phyloP scores from a whole-genome alignment of 2,329 filamentous ascomycete species.

The Colletotrichum sp. region DNA sequence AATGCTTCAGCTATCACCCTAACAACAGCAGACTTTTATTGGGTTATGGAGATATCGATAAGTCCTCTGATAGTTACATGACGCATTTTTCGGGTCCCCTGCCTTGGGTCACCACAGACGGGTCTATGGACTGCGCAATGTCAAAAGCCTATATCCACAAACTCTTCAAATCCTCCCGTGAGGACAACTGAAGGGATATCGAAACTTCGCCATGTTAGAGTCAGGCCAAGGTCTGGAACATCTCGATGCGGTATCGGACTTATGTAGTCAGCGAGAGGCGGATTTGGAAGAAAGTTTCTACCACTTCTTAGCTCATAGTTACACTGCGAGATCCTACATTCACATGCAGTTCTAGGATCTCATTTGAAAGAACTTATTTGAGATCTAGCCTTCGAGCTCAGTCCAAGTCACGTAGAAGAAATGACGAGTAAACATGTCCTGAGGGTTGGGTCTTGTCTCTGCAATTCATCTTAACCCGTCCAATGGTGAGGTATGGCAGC shows the following conservation, averaged over 20 bases:
- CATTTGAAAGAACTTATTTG: fast-evolving
- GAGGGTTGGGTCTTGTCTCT: neutral
- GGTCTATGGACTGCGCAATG: neutral
- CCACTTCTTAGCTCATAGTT: neutral
- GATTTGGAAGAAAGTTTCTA: neutral
- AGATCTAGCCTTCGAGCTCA: fast-evolving
- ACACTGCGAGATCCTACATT: neutral
- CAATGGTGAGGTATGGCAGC: neutral
- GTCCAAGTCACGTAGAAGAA: neutral
- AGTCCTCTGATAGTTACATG: neutral
- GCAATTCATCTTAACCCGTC: neutral
- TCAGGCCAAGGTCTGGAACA: neutral
- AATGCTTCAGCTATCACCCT: neutral
- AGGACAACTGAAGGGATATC: neutral
- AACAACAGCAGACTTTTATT: neutral
- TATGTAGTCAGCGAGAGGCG: neutral
- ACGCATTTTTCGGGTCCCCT: neutral
- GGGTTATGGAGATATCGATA: neutral
- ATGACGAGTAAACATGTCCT: fast-evolving
- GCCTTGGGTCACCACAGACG: neutral
- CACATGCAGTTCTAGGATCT: neutral
- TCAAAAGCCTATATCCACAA: neutral
- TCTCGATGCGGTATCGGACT: neutral
- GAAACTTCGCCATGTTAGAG: neutral
- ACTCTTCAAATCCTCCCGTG: neutral